phyloP scores from a whole-genome alignment of 2,329 filamentous ascomycete genomes.

The Triangularia verruculosa region DNA sequence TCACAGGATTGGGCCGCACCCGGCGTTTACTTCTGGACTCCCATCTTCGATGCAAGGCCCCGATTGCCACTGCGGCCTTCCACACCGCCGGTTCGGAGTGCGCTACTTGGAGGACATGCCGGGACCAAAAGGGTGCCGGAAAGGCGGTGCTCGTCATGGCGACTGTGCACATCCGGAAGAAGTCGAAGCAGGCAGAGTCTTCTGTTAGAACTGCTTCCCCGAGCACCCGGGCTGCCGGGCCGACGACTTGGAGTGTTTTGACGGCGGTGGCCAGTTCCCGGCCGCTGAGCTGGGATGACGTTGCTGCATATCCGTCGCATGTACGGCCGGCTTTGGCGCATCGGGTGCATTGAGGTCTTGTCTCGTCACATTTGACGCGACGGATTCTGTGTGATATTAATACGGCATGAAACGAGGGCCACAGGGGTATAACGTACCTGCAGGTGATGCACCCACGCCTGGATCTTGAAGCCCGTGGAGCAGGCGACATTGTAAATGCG shows the following conservation, averaged over 20 bases:
- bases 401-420: not conserved
- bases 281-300: conserved; percentile 33
- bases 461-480: not conserved
- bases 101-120: conserved; percentile 34
- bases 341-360: conserved; percentile 30
- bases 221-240: conserved; percentile 30
- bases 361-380: conserved; percentile 34
- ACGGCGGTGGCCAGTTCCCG: conserved; percentile 33
- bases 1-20: not conserved
- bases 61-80: conserved; percentile 36
- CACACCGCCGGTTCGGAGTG: conserved; percentile 37
- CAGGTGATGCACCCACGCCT: conserved; percentile 29
- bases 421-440: conserved; percentile 16
- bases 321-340: conserved; percentile 32
- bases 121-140: conserved; percentile 33
- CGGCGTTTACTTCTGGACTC: conserved; percentile 9
- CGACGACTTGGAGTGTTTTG: conserved; percentile 30
- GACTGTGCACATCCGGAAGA: conserved; percentile 35
- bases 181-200: conserved; percentile 32
- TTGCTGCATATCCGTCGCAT: conserved; percentile 32
- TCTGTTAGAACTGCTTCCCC: conserved; percentile 11
- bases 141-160: conserved; percentile 30
- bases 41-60: conserved; percentile 34
- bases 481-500: not conserved
- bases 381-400: conserved; percentile 27